These are phyloP conservation scores for Magnaporthiopsis rhizophila DNA, from an alignment of 2,329 filamentous ascomycete species.

Conservation along the genomic window DNA sequence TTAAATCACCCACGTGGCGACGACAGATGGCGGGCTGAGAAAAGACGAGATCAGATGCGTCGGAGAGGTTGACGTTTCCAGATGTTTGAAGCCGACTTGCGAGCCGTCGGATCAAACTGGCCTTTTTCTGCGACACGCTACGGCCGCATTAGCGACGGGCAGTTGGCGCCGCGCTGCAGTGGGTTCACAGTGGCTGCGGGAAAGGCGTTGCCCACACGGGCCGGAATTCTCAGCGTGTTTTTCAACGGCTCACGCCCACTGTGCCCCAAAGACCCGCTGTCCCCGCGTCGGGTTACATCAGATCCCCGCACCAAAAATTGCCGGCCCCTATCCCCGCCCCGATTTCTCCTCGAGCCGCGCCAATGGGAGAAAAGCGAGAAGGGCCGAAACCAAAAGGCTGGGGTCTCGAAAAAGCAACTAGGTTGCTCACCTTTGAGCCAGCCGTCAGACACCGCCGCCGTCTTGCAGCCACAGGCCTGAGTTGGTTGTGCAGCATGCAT, in stretches of 20 bases:
- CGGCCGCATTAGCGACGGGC: too few relatives aligned
- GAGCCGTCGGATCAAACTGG: not conserved
- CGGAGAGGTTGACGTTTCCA: too few relatives aligned
- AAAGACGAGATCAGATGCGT: too few relatives aligned
- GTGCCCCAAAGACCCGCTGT: not conserved
- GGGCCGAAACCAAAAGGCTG: not conserved
- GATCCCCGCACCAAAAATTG: not conserved
- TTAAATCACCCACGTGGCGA: not conserved
- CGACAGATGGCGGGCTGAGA: not conserved
- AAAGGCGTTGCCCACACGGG: not conserved
- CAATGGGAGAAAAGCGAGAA: conserved; percentile 3
- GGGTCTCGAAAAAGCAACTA: too few relatives aligned
- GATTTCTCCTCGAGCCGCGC: not conserved
- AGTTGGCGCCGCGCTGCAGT: too few relatives aligned
- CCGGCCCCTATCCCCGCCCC: too few relatives aligned
- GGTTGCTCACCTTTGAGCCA: not conserved
- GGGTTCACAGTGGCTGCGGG: not conserved
- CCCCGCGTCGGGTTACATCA: not conserved
- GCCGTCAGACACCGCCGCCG: too few relatives aligned
- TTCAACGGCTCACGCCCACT: not conserved
- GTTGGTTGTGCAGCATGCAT: not conserved
- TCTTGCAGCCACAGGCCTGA: too few relatives aligned
- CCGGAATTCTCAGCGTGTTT: not conserved
- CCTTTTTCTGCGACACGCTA: too few relatives aligned
- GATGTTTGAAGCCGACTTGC: too few relatives aligned